Evolutionary conservation across 768 basidiomycete genomes (phyloP), one percentile per base, ranked within the genome.

Genomic region (Amanita exitialis): DNA sequence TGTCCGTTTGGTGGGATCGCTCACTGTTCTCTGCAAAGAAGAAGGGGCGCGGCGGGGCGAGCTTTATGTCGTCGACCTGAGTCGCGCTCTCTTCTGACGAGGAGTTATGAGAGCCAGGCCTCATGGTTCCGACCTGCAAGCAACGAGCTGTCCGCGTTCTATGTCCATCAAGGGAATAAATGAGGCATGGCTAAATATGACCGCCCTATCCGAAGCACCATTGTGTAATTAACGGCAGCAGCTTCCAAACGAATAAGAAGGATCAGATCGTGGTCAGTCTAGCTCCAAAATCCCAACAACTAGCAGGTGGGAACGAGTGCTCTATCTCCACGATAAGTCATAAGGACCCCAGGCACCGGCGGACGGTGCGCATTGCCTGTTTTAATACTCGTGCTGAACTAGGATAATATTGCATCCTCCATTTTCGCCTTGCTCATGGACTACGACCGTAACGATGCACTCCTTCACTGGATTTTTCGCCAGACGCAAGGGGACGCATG

Each of bases 401-500:
- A 41, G 20, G 18, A 42, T 30, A 20, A 21, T 21, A 20, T 20
- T 21, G 20, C 39, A 3, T 28, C 39, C 16, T 38, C 27, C 41
- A 44, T 54, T 52, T 53, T 39, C 51, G 58, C 47, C 48, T 49
- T 52, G 51, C 38, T 44, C 49, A 78, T 78, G 76, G 86, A 86
- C 69, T 88, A 87, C 69, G 85, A 87, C 68, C 77, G 83, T 32
- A 85, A 83, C 66, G 84, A 88, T 65, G 86, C 86, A 43, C 71
- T 87, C 53, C 75, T 89, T 23, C 86, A 89, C 66, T 82, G 86
- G 68, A 79, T 89, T 58, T 89, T 87, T 69, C 79, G 67, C 20
- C 69, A 86, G 73, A 89, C 86, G 0, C 86, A 87, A 62, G 84
- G 83, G 36, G 86, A 89, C 47, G 83, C 85, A 3, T 89, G 86